Conservation (phyloP, 2,329 filamentous ascomycete species). For the Pseudocercospora fuligena region DNA sequence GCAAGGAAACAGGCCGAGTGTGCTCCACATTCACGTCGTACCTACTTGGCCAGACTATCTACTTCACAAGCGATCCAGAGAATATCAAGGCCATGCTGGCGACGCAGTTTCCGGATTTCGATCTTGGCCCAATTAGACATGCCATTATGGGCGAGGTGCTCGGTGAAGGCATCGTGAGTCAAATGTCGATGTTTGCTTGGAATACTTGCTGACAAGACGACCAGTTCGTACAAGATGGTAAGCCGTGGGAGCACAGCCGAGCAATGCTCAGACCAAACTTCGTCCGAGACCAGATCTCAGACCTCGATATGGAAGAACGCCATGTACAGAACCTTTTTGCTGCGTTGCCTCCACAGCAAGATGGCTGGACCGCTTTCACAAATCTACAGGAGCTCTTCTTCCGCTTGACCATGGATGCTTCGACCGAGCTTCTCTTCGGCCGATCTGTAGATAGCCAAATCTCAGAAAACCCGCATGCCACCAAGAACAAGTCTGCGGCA, state of each 20-base stretch:
- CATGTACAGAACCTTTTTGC: slow-evolving; percentile 43
- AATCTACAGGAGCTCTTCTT: slow-evolving; percentile 51
- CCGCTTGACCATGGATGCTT: slow-evolving; percentile 55
- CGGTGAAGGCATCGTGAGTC: slow-evolving; percentile 39
- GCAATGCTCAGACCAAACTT: slow-evolving; percentile 46
- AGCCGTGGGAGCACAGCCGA: slow-evolving; percentile 44
- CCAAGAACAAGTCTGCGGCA: slow-evolving; percentile 30
- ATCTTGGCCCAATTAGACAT: slow-evolving; percentile 35
- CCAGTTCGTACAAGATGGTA: slow-evolving; percentile 42
- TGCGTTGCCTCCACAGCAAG: slow-evolving; percentile 35
- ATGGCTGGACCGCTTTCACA: slow-evolving; percentile 39
- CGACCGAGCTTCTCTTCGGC: slow-evolving; percentile 53
- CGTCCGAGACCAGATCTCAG: slow-evolving; percentile 43
- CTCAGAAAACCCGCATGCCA: slow-evolving; percentile 36
- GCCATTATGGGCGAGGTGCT: slow-evolving; percentile 38
- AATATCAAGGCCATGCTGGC: slow-evolving; percentile 45
- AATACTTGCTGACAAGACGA: not conserved
- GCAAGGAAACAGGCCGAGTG: slow-evolving; percentile 29
- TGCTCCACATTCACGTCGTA: slow-evolving; percentile 36
- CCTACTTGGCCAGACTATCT: slow-evolving; percentile 34
- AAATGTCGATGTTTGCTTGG: not conserved
- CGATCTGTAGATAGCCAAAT: slow-evolving; percentile 47
- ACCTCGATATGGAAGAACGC: slow-evolving; percentile 43
- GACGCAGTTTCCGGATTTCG: slow-evolving; percentile 39
- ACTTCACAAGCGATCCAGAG: slow-evolving; percentile 40